These are phyloP conservation scores for Grigorovia yakushimaensis DNA, from an alignment of 805 yeast genomes.

Conservation along the genomic window DNA sequence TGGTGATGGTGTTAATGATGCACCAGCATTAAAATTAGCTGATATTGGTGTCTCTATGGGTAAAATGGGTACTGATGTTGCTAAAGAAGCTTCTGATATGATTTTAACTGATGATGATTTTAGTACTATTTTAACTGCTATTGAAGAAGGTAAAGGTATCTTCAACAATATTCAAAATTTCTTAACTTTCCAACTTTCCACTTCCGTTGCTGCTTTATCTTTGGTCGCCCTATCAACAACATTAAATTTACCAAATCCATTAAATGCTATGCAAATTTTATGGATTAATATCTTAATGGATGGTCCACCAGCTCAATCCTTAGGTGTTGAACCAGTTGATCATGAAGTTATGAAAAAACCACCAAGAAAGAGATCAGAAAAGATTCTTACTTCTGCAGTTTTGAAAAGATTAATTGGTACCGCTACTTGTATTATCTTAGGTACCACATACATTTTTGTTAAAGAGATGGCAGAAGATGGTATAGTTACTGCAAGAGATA, in stretches of 20 bases:
- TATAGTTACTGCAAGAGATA: constrained; percentile 83
- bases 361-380: constrained; percentile 84
- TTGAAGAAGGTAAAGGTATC: constrained; percentile 96
- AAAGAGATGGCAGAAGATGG: constrained; percentile 75
- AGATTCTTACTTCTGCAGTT: constrained; percentile 63
- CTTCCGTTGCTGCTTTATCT: constrained; percentile 89
- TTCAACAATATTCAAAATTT: constrained; percentile 92
- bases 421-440: constrained; percentile 67
- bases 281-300: constrained; percentile 98
- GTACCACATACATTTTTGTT: constrained; percentile 80
- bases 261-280: constrained; percentile 95
- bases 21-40: constrained; percentile 92
- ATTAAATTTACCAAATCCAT: constrained; percentile 82
- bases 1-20: constrained; percentile 99
- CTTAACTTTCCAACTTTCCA: constrained; percentile 89
- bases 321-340: constrained; percentile 97
- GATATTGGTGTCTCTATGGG: constrained; percentile 97
- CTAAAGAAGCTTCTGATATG: constrained; percentile 98
- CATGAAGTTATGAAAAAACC: constrained; percentile 92
- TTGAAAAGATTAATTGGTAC: constrained; percentile 66
- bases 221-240: constrained; percentile 81
- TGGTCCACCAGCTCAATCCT: constrained; percentile 97
- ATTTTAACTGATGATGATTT: constrained; percentile 94
- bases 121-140: constrained; percentile 84
- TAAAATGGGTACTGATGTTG: constrained; percentile 92